Conservation (phyloP, 257 asterid genomes). For the Solanum ossicruentum region DNA sequence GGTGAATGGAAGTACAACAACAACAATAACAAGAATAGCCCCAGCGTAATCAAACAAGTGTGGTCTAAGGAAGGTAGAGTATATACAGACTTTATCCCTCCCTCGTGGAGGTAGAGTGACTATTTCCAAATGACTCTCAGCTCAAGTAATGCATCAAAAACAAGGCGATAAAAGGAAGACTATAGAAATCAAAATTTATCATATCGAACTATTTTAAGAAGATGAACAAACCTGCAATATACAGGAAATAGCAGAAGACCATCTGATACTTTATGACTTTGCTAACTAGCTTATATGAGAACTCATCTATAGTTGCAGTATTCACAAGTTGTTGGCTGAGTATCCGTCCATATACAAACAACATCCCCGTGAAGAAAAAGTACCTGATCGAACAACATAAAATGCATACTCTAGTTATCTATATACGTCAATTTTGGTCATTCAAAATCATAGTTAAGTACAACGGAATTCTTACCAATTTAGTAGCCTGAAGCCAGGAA, state of each 20-base stretch:
- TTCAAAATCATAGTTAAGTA: background rate
- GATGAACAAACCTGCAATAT: constrained; percentile 54
- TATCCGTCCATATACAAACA: constrained; percentile 74
- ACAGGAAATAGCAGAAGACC: constrained; percentile 79
- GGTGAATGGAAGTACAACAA: background rate
- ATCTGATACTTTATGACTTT: constrained; percentile 69
- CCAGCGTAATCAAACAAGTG: background rate
- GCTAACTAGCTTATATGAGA: constrained; percentile 58
- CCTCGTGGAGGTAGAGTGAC: background rate
- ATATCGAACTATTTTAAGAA: background rate
- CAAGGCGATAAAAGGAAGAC: background rate
- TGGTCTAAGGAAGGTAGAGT: background rate
- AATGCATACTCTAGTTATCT: background rate
- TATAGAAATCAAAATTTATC: background rate
- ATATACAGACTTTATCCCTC: background rate
- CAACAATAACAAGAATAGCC: background rate
- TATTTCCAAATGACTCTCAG: background rate
- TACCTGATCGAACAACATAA: constrained; percentile 32
- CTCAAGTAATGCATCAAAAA: background rate
- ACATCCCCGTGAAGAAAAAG: constrained; percentile 82
- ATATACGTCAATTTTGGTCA: background rate
- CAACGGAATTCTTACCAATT: constrained; percentile 48
- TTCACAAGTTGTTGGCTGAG: constrained; percentile 81
- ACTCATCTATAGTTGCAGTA: constrained; percentile 56
- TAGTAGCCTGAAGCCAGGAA: constrained; percentile 89